Evolutionary conservation across 176 grass and related monocot species (phyloP).

Genomic region (Avena eriantha): DNA sequence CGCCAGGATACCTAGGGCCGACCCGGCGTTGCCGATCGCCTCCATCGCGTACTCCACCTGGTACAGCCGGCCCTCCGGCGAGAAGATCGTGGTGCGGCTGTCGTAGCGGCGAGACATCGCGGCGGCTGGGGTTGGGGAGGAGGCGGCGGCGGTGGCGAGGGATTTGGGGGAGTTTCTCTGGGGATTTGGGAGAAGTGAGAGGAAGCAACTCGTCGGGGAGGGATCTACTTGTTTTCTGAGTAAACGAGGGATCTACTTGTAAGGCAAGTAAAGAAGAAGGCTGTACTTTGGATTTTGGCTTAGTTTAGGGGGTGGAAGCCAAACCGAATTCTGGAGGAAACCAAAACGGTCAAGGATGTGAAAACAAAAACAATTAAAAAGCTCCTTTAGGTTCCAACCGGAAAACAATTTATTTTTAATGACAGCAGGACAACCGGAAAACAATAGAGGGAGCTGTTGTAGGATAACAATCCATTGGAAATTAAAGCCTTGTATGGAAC

Average conservation of each 20-base stretch:
- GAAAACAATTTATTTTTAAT: too few relatives aligned
- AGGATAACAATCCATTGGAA: neutral
- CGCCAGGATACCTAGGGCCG: constrained; percentile 76
- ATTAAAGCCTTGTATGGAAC: neutral
- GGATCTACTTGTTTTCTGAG: neutral
- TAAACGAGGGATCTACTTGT: constrained; percentile 48
- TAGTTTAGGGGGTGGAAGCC: neutral
- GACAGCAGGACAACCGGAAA: too few relatives aligned
- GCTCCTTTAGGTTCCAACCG: too few relatives aligned
- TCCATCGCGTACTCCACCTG: constrained; percentile 99
- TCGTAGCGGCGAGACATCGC: constrained; percentile 93
- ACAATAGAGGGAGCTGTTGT: too few relatives aligned
- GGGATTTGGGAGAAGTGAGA: neutral
- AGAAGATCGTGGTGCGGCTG: constrained; percentile 97
- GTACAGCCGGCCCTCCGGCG: constrained; percentile 88
- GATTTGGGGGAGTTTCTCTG: neutral
- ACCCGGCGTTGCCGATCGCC: constrained; percentile 91
- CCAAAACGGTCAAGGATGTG: neutral
- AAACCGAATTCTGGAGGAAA: neutral
- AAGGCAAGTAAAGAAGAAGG: constrained; percentile 34
- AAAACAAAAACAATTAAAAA: neutral
- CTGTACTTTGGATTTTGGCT: neutral
- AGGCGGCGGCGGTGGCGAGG: constrained; percentile 13
- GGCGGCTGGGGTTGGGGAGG: constrained; percentile 39
- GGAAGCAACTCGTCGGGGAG: neutral